These are phyloP conservation scores for Choanephora cucurbitarum DNA, from an alignment of 371 early-diverging fungal genomes.

Conservation along the genomic window DNA sequence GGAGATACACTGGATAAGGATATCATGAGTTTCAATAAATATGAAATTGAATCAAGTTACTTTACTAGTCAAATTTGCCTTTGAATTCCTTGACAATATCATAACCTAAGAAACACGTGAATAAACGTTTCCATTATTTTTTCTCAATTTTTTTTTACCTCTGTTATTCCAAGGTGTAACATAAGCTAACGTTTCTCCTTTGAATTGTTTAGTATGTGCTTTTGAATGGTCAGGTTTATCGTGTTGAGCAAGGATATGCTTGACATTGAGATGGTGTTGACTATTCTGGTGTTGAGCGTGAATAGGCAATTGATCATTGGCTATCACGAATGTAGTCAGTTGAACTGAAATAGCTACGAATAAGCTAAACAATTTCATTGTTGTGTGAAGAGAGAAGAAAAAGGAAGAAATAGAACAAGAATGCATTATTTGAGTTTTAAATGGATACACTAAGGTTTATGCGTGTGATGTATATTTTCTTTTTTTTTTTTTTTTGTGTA, in stretches of 20 bases:
- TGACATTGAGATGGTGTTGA: constrained; percentile 9
- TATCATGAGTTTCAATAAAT: background rate
- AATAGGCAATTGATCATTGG: background rate
- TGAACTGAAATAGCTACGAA: background rate
- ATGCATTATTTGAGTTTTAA: too few species aligned
- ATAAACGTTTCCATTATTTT: too few species aligned
- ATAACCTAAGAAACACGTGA: constrained; percentile 42
- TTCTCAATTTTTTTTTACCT: constrained; percentile 31
- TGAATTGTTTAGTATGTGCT: constrained; percentile 42
- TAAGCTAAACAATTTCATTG: too few species aligned
- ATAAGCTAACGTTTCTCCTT: constrained; percentile 54
- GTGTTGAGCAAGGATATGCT: constrained; percentile 15
- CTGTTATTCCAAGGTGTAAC: constrained; percentile 73
- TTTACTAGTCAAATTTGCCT: constrained; percentile 67
- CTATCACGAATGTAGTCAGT: background rate
- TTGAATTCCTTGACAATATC: constrained; percentile 63
- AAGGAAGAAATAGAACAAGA: too few species aligned
- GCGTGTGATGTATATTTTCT: too few species aligned
- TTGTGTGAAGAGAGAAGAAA: too few species aligned
- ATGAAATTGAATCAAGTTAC: constrained; percentile 1
- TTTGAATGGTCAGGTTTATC: constrained; percentile 15
- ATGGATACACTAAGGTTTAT: too few species aligned
- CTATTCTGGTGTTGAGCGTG: background rate
- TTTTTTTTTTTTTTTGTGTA: too few species aligned
- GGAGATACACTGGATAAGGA: constrained; percentile 49